These are phyloP conservation scores for Trichoderma sp. DNA, from an alignment of 2,329 filamentous ascomycete genomes.

Conservation along the genomic window DNA sequence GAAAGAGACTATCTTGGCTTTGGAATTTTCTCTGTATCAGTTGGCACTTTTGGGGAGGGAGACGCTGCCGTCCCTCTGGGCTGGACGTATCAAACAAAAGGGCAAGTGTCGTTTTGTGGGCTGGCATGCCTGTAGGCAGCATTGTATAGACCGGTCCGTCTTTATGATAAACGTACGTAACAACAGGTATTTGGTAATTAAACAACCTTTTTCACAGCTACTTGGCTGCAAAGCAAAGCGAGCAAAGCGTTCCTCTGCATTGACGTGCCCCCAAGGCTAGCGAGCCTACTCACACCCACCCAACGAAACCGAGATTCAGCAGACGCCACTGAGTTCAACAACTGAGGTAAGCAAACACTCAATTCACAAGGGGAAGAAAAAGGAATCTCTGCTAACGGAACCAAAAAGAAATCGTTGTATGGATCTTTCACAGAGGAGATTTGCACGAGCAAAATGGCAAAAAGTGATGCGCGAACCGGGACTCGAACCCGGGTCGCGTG, in stretches of 20 bases:
- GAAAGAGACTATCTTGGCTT: neutral
- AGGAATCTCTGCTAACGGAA: neutral
- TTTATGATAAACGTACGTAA: conserved; percentile 27
- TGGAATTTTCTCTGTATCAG: neutral
- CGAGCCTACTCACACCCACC: neutral
- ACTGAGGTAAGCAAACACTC: neutral
- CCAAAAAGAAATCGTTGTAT: neutral
- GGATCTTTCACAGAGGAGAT: neutral
- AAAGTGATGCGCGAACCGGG: conserved; percentile 40
- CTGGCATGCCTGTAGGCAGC: neutral
- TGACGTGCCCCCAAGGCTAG: neutral
- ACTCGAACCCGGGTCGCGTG: conserved; percentile 45
- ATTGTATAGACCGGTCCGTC: conserved; percentile 9
- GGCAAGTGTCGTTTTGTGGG: neutral
- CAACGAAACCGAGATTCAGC: neutral
- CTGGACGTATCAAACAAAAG: conserved; percentile 28
- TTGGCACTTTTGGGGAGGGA: conserved; percentile 17
- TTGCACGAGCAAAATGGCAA: neutral
- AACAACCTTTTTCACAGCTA: conserved; percentile 2
- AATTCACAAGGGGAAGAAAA: neutral
- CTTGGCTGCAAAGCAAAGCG: neutral
- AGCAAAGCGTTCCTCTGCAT: neutral
- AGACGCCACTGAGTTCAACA: neutral
- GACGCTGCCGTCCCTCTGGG: conserved; percentile 2
- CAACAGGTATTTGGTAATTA: conserved; percentile 15